Conservation (phyloP, 495 filamentous ascomycete species). For the Cercophora scortea region DNA sequence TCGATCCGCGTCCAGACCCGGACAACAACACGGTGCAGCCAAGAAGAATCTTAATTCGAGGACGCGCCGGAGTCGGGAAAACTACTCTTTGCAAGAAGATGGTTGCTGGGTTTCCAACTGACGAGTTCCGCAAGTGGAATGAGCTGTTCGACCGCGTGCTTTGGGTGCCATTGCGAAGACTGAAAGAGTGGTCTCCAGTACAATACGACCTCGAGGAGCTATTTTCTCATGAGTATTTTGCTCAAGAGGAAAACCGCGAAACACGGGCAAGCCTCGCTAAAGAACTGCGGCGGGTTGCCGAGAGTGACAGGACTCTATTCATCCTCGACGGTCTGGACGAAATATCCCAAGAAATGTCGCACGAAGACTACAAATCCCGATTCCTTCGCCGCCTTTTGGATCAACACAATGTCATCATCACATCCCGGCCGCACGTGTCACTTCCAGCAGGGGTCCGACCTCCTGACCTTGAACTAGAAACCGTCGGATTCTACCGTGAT, state of each 20-base stretch:
- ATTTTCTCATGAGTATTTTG: constrained; percentile 23
- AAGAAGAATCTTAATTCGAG: constrained; percentile 32
- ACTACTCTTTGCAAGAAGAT: constrained; percentile 42
- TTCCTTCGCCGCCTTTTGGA: constrained; percentile 28
- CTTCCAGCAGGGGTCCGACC: constrained; percentile 2
- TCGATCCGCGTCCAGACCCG: constrained; percentile 13
- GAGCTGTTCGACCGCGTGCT: constrained; percentile 27
- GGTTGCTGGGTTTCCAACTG: constrained; percentile 21
- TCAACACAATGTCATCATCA: constrained; percentile 29
- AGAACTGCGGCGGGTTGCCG: not conserved
- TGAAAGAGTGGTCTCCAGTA: constrained; percentile 2
- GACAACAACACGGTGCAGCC: constrained; percentile 12
- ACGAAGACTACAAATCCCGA: constrained; percentile 5
- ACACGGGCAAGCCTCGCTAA: constrained; percentile 12
- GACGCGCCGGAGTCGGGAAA: constrained; percentile 36
- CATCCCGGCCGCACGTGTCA: constrained; percentile 25
- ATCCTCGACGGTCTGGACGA: constrained; percentile 29
- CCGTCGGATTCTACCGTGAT: constrained; percentile 27
- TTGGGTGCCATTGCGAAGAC: constrained; percentile 29
- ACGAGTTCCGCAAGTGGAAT: constrained; percentile 11
- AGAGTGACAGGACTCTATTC: constrained; percentile 23
- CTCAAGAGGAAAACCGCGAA: not conserved
- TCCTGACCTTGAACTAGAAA: constrained; percentile 25
- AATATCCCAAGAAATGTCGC: not conserved
- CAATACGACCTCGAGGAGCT: constrained; percentile 14